Evolutionary conservation across 306 rosid species (phyloP).

Genomic region (Corylus americana): DNA sequence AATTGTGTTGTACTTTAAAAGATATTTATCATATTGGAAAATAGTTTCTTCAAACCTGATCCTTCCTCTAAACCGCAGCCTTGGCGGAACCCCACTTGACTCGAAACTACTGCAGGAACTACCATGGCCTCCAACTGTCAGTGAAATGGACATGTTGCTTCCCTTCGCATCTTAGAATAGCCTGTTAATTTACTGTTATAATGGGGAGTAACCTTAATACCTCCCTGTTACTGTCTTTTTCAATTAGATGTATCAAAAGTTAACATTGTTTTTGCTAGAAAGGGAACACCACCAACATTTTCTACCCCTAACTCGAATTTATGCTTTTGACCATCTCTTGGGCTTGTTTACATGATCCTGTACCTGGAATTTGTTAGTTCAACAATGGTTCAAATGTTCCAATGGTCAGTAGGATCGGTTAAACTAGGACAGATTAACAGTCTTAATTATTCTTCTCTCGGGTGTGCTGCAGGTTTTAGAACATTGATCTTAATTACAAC

Average conservation of each 20-base stretch:
- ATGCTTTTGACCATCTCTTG: background rate
- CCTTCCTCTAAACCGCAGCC: background rate
- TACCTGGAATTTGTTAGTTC: background rate
- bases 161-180: background rate
- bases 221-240: background rate
- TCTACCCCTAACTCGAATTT: background rate
- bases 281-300: background rate
- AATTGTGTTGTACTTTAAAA: background rate
- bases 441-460: background rate
- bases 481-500: background rate
- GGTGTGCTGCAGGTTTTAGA: background rate
- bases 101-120: slow-evolving; percentile 1
- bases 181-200: background rate
- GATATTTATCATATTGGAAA: background rate
- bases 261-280: background rate
- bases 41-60: background rate
- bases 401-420: background rate
- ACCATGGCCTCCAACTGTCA: background rate
- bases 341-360: background rate
- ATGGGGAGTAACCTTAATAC: background rate
- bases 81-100: background rate
- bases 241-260: background rate
- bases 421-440: background rate
- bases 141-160: background rate
- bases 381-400: background rate